These are phyloP conservation scores for Helotiales sp. DNA, from an alignment of 2,329 filamentous ascomycete genomes.

Conservation along the genomic window DNA sequence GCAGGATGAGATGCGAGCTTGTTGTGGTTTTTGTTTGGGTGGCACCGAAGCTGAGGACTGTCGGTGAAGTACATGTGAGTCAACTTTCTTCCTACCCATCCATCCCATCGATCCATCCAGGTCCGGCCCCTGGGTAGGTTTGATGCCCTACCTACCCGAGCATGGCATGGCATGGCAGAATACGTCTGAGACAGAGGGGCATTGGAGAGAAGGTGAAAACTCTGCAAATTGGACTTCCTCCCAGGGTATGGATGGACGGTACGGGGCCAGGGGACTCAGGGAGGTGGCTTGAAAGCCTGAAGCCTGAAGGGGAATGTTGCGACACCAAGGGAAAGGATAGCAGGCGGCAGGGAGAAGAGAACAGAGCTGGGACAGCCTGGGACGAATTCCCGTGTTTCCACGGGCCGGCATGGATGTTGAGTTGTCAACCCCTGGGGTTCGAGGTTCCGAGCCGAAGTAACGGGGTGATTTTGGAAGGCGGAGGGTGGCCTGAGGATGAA, in stretches of 20 bases:
- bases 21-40: background rate
- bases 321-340: background rate
- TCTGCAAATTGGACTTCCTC: constrained; percentile 31
- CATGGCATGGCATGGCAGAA: constrained; percentile 4
- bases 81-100: background rate
- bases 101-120: too few species aligned
- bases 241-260: too few species aligned
- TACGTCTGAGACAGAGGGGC: background rate
- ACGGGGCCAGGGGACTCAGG: constrained; percentile 20
- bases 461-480: too few species aligned
- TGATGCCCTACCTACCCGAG: constrained; percentile 3
- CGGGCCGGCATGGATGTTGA: background rate
- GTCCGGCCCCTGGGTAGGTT: too few species aligned
- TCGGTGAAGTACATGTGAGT: constrained; percentile 4
- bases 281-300: constrained; percentile 16
- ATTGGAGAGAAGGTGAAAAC: constrained; percentile 29
- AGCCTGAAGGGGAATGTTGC: background rate
- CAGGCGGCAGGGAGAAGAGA: background rate
- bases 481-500: background rate
- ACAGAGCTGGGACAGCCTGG: background rate
- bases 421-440: background rate
- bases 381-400: background rate
- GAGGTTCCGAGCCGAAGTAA: background rate
- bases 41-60: background rate
- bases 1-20: background rate